These are phyloP conservation scores for Monilinia aucupariae DNA, from an alignment of 2,329 filamentous ascomycete genomes.

Conservation along the genomic window DNA sequence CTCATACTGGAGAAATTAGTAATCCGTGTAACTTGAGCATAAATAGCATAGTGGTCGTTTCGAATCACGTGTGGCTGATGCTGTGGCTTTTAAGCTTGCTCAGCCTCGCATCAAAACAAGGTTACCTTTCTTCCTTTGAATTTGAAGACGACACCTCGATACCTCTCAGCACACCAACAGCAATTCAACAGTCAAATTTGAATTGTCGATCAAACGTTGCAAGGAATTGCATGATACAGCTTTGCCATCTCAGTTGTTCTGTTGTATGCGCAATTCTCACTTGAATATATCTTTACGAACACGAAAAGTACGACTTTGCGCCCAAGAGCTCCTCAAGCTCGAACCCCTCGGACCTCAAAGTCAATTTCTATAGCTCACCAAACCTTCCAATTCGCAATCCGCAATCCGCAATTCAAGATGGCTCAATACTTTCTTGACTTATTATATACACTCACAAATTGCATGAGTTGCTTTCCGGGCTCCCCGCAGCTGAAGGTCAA, in stretches of 20 bases:
- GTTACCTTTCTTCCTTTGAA: not conserved
- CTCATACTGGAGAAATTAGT: not conserved
- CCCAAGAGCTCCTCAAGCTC: constrained; percentile 6
- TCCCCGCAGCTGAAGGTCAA: constrained; percentile 95
- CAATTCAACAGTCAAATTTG: not conserved
- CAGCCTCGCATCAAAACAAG: not conserved
- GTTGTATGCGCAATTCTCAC: not conserved
- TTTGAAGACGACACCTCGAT: not conserved
- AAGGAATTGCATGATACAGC: not conserved
- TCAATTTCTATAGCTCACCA: not conserved
- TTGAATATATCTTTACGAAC: not conserved
- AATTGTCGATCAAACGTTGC: not conserved
- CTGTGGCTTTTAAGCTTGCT: not conserved
- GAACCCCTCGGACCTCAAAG: not conserved
- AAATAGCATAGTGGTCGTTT: no score
- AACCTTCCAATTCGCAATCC: not conserved
- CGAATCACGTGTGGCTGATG: no score
- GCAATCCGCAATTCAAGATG: constrained; percentile 45
- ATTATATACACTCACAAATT: constrained; percentile 87
- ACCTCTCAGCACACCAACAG: not conserved
- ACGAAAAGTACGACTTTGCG: constrained; percentile 5
- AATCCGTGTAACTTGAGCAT: not conserved
- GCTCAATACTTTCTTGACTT: constrained; percentile 82
- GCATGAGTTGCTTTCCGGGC: constrained; percentile 92
- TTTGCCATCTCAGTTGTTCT: not conserved